Evolutionary conservation across 1,139 yeast genomes (phyloP), one percentile per base, ranked within the genome.

Genomic region (Suhomyces anneliseae): DNA sequence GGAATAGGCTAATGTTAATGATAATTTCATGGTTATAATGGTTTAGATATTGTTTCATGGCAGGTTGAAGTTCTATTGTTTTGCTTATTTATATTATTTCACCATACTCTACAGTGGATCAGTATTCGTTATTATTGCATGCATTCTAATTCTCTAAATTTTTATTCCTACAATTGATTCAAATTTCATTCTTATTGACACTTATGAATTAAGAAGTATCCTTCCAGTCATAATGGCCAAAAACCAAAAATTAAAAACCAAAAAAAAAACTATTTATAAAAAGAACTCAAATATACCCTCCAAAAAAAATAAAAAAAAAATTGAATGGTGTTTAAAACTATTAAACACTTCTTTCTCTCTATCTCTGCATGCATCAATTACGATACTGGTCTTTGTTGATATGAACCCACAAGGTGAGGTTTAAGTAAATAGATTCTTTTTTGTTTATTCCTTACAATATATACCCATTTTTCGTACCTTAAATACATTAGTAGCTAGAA

Each of bases 1-100:
- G 44, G 44, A 40, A 38, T 19, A 36, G 43, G 44, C 44, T 48
- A 46, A 46, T 40, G 48, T 42, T 48, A 43, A 45, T 38, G 49
- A 47, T 39, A 27, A 36, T 34, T 43, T 19, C 38, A 44, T 37
- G 42, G 46, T 41, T 40, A 29, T 12, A 40, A 35, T 41, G 42
- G 38, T 37, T 26, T 38, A 36, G 10, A 38, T 42, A 35, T 42
- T 42, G 40, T 36, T 37, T 29, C 44, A 42, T 42, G 46, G 34
- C 26, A 36, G 15, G 46, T 36, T 44, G 34, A 39, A 36, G 37
- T 39, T 42, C 27, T 36, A 27, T 32, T 31, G 34, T 26, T 43
- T 34, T 43, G 42, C 42, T 34, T 39, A 35, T 35, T 35, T 32
- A 35, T 27, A 38, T 34, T 35, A 36, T 19, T 33, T 40, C 38